Evolutionary conservation across 208 protist species (phyloP), one percentile per base, ranked within the genome.

Genomic region (Crithidia sp.): DNA sequence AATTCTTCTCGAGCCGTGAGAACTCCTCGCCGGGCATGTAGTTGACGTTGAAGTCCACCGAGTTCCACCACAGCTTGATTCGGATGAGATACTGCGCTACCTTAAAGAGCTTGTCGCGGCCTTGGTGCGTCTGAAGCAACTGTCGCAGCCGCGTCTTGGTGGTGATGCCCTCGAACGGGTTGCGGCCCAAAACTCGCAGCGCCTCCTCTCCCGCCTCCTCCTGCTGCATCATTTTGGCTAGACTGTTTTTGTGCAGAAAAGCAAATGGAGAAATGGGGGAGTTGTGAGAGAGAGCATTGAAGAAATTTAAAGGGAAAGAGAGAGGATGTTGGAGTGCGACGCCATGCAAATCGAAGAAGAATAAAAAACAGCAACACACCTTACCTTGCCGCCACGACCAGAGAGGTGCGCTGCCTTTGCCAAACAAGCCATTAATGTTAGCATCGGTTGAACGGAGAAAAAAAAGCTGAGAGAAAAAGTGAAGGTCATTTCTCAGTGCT

Each of bases 101-200:
- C 56, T 97, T 97, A 74, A 97, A 96, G 2, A 96, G 66, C 71
- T 97, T 97, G 74, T 97, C 93, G 39, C 93, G 79, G 9, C 93
- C 93, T 63, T 95, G 93, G 66, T 96, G 89, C 4, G 89, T 97
- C 73, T 97, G 88, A 64, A 97, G 79, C n/a, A 97, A 79, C 75
- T 97, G 92, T 8, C 88, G 77, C 58, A 97, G 54, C 14, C 92
- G 89, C n/a, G 86, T 93, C 59, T 95, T 97, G 4, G 82, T 84
- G 9, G 90, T 93, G 71, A 96, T 95, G 37, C 87, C 87, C 67
- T 94, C 79, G 74, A 96, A 96, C 8, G 92, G 92, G 76, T 95
- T 90, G 7, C 82, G 82, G 49, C 92, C 89, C 41, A 96, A 71
- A 53, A 96, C 92, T 45, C 92, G 87, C 63, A 96, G 81, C 55